Evolutionary conservation across 2,329 filamentous ascomycete species (phyloP).

Genomic region (Teratosphaeria zuluensis): DNA sequence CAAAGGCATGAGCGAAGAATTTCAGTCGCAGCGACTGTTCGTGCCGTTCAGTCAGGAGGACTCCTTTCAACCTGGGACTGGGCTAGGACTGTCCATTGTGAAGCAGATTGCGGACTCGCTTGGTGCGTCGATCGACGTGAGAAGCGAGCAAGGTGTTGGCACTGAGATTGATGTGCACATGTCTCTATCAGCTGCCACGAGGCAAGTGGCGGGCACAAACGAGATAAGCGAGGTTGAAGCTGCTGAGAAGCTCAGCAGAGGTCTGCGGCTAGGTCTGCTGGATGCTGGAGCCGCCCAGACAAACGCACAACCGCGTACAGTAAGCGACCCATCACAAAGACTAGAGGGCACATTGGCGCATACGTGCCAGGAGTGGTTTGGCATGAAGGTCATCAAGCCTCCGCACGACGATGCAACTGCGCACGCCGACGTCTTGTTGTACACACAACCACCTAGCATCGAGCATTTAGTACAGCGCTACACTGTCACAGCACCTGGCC

Average conservation of each 20-base stretch:
- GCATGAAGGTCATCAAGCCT: neutral
- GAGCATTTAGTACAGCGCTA: slow-evolving; percentile 8
- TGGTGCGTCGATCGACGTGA: slow-evolving; percentile 49
- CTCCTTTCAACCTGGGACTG: slow-evolving; percentile 48
- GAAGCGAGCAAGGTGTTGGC: slow-evolving; percentile 35
- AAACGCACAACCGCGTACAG: neutral
- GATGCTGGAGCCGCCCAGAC: slow-evolving; percentile 3
- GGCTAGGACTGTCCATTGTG: slow-evolving; percentile 57
- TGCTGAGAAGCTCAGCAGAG: neutral
- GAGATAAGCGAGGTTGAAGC: neutral
- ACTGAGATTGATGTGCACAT: slow-evolving; percentile 16
- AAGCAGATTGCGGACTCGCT: slow-evolving; percentile 48
- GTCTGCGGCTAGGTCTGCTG: slow-evolving; percentile 12
- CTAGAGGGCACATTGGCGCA: neutral
- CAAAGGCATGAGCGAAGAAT: slow-evolving; percentile 53
- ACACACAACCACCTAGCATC: slow-evolving; percentile 14
- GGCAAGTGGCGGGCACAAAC: neutral
- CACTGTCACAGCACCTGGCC: neutral
- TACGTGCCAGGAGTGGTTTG: neutral
- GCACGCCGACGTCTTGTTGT: slow-evolving; percentile 15
- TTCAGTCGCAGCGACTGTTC: slow-evolving; percentile 49
- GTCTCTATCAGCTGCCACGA: neutral
- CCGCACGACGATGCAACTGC: slow-evolving; percentile 8
- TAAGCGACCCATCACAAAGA: slow-evolving; percentile 1
- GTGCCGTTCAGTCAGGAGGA: slow-evolving; percentile 57